A percentile compares a stretch with the other conserved stretches of the same genome.
Conservation (phyloP, 1,284 basidiomycete genomes). For the Dichomitus squalens region DNA sequence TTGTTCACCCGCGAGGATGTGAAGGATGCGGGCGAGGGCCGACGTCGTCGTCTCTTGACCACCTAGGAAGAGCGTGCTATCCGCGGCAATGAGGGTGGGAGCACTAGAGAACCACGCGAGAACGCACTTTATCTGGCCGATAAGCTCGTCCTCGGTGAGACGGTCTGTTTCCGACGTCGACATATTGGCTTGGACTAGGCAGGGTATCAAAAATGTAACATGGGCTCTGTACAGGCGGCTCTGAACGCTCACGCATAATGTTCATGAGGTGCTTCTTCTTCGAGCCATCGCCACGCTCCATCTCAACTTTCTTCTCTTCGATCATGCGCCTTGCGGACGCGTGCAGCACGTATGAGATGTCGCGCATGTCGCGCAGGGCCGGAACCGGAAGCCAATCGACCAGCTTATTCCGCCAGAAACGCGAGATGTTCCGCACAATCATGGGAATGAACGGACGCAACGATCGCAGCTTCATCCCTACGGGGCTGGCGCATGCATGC, state of each 20-base stretch:
- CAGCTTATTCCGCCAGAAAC: slow-evolving; percentile 25
- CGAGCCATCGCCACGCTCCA: not conserved
- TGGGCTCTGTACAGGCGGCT: not conserved
- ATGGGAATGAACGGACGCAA: slow-evolving; percentile 26
- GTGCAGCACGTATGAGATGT: slow-evolving; percentile 21
- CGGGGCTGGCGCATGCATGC: slow-evolving; percentile 7
- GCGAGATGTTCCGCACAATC: slow-evolving; percentile 22
- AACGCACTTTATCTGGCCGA: slow-evolving; percentile 28
- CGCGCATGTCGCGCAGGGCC: slow-evolving; percentile 19
- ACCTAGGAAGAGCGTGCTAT: slow-evolving; percentile 32
- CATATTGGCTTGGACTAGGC: slow-evolving; percentile 22
- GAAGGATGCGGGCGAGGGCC: slow-evolving; percentile 28
- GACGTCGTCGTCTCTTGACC: slow-evolving; percentile 35
- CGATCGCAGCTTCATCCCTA: slow-evolving; percentile 16
- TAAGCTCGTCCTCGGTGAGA: slow-evolving; percentile 23
- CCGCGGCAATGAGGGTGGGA: not conserved
- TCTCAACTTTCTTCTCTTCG: slow-evolving; percentile 22
- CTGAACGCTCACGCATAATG: slow-evolving; percentile 30
- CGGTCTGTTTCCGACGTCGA: slow-evolving; percentile 18
- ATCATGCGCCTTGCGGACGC: slow-evolving; percentile 20
- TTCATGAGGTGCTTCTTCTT: slow-evolving; percentile 32
- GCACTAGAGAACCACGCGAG: not conserved
- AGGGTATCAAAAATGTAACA: too few species aligned
- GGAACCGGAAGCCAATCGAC: slow-evolving; percentile 24
- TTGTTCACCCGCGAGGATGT: slow-evolving; percentile 28